Evolutionary conservation across 768 basidiomycete species (phyloP).

Genomic region (Chiua virens): DNA sequence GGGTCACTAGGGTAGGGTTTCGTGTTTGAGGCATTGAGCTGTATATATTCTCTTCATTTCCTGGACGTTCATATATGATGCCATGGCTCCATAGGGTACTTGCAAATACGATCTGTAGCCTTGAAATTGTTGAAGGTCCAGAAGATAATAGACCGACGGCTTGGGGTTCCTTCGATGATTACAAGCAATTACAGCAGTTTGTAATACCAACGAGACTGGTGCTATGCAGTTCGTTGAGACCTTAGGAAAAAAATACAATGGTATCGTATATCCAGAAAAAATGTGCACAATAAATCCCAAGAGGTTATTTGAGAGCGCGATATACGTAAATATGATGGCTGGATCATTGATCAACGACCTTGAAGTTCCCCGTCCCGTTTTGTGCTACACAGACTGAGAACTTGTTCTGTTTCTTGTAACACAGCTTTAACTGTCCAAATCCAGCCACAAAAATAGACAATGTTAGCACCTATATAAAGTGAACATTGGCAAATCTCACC

Average conservation of each 20-base stretch:
- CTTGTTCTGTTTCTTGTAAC: constrained; percentile 45
- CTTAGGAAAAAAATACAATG: background rate
- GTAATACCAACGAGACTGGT: too few relatives aligned
- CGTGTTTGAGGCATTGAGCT: background rate
- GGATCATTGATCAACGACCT: background rate
- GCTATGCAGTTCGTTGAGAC: too few relatives aligned
- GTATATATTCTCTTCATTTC: background rate
- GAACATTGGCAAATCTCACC: constrained; percentile 27
- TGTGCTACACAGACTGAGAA: constrained; percentile 44
- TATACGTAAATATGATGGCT: background rate
- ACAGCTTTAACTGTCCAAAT: constrained; percentile 37
- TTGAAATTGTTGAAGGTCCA: too few relatives aligned
- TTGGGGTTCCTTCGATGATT: too few relatives aligned
- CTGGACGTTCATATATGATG: background rate
- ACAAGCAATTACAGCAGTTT: too few relatives aligned
- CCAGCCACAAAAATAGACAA: background rate
- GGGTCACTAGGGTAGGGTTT: background rate
- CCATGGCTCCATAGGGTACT: too few relatives aligned
- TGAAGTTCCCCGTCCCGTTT: constrained; percentile 36
- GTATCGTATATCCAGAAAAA: background rate
- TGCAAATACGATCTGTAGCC: too few relatives aligned
- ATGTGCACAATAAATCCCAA: background rate
- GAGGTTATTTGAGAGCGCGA: background rate
- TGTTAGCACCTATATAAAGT: constrained; percentile 4
- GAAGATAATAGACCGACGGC: background rate